These are phyloP conservation scores for Cryptomeria japonica DNA, from an alignment of 75 land plant species.

Conservation along the genomic window DNA sequence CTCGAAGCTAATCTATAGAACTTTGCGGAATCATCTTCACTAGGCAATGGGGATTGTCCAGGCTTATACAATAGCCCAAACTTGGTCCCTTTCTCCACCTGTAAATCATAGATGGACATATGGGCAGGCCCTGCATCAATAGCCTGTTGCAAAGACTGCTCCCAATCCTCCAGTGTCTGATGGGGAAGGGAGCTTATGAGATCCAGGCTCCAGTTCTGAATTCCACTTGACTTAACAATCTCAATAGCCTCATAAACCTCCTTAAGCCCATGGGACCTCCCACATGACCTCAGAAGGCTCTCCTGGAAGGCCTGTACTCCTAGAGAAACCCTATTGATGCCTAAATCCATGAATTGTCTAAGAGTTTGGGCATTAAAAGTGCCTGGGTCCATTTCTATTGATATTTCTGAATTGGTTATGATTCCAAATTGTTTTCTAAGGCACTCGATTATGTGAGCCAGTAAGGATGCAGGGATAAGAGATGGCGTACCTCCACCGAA, in stretches of 20 bases:
- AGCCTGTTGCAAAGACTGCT: conserved; percentile 60
- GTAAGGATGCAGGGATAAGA: conserved; percentile 71
- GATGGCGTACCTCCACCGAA: conserved; percentile 99
- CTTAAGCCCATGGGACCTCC: conserved; percentile 79
- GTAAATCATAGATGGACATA: conserved; percentile 90
- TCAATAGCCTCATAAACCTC: conserved; percentile 87
- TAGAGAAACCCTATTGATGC: conserved; percentile 88
- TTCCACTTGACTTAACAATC: conserved; percentile 46
- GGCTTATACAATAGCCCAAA: conserved; percentile 82
- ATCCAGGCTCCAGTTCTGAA: conserved; percentile 92
- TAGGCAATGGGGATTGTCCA: conserved; percentile 84
- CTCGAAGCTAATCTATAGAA: conserved; percentile 76
- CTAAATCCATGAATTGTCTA: conserved; percentile 55
- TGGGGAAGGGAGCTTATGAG: conserved; percentile 90
- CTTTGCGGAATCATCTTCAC: conserved; percentile 69
- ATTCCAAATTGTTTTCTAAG: conserved; percentile 58
- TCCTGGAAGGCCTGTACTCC: conserved; percentile 96
- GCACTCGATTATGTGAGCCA: conserved; percentile 48
- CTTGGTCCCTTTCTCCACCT: conserved; percentile 95
- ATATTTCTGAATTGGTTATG: conserved; percentile 53
- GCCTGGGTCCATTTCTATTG: conserved; percentile 98
- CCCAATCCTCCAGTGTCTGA: conserved; percentile 81
- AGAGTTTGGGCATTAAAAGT: conserved; percentile 61
- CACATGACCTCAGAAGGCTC: conserved; percentile 71
- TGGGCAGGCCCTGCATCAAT: conserved; percentile 67